Evolutionary conservation across 1,284 basidiomycete species (phyloP).

Genomic region (Cutaneotrichosporon mucoides): DNA sequence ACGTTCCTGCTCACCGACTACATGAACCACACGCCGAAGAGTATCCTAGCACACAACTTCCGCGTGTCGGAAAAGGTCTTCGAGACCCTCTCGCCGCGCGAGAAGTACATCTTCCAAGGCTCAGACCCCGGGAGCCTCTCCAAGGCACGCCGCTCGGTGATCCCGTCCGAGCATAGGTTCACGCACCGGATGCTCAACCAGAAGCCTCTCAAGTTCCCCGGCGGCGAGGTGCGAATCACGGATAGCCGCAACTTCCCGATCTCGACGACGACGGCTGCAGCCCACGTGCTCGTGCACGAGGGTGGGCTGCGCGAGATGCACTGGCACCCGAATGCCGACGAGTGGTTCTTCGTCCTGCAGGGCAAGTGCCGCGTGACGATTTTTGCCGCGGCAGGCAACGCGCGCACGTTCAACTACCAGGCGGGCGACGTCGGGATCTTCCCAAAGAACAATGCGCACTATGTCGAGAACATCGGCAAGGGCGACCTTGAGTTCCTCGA

Average conservation of each 20-base stretch:
- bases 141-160: slow-evolving; percentile 13
- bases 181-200: slow-evolving; percentile 42
- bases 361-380: slow-evolving; percentile 61
- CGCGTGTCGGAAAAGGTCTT: slow-evolving; percentile 57
- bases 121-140: slow-evolving; percentile 11
- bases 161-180: slow-evolving; percentile 15
- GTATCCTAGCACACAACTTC: slow-evolving; percentile 69
- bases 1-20: slow-evolving; percentile 60
- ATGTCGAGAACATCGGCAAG: slow-evolving; percentile 67
- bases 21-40: slow-evolving; percentile 57
- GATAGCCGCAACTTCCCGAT: slow-evolving; percentile 60
- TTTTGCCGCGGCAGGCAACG: slow-evolving; percentile 60
- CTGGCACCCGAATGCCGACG: slow-evolving; percentile 65
- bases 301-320: slow-evolving; percentile 60
- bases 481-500: slow-evolving; percentile 61
- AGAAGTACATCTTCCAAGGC: slow-evolving; percentile 66
- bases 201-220: slow-evolving; percentile 49
- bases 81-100: slow-evolving; percentile 38
- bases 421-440: slow-evolving; percentile 61
- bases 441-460: slow-evolving; percentile 56
- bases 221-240: slow-evolving; percentile 62
- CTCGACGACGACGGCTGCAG: slow-evolving; percentile 60
- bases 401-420: slow-evolving; percentile 65
- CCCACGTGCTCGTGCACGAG: slow-evolving; percentile 64
- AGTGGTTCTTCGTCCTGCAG: slow-evolving; percentile 46